Evolutionary conservation across 805 yeast species (phyloP), one percentile per base, ranked within the genome.

Genomic region (Vanderwaltozyma tropicalis): DNA sequence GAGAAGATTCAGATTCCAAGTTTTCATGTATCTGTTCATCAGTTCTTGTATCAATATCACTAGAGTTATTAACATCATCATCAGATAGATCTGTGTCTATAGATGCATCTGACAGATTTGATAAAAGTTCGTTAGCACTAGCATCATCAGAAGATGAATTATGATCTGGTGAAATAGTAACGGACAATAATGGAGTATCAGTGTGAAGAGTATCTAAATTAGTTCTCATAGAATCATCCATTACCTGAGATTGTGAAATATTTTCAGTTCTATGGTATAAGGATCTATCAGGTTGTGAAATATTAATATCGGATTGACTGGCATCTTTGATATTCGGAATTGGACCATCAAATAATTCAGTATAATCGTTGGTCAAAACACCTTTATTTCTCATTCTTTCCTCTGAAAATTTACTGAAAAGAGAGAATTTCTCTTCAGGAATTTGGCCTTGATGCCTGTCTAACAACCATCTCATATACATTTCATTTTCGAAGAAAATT

Each of bases 401-500:
- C 3, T 45, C 31, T 12, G 51, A 38, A 42, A 60, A 60, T 26
- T 45, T 45, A 15, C 47, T 53, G 41, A 57, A 57, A 21, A 40
- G 31, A 0, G 28, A 28, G 25, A 42, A 47, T 26, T 50, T 45
- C 3, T 48, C 50, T 10, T 46, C 45, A 2, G 61, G 40, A 8
- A 59, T 38, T 18, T 45, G 47, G 3, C 62, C 61, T 20, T 41
- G 31, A 34, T 53, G 39, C 29, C 42, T 52, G 40, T 59, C 59
- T 3, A 57, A 41, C 32, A 59, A 35, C 42, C 45, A 52, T 35
- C 62, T 55, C 55, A 57, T 40, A 32, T 51, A 59, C 50, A 51
- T 51, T 41, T 60, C 64, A 40, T 60, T 60, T 41, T 60, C 62
- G 41, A 52, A 60, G 31, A 58, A 58, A 6, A 52, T 40, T 7